Evolutionary conservation across 1,284 basidiomycete genomes (phyloP).

Genomic region (Sphaerobolus stellatus): DNA sequence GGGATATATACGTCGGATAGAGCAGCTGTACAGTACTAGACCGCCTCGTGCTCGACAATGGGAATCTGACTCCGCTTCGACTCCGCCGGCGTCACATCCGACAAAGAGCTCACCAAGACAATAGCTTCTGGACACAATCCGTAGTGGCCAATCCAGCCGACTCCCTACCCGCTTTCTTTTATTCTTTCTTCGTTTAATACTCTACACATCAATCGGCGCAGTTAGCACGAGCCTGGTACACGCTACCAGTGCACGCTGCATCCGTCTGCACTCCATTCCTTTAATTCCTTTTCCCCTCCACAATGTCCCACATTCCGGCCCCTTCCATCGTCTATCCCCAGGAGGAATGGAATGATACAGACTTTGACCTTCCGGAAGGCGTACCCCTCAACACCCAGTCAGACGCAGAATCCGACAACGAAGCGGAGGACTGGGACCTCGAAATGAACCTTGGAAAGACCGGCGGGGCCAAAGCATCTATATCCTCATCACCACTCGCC

Average conservation of each 20-base stretch:
- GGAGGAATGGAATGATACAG: conserved; percentile 81
- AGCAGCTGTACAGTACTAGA: neutral
- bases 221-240: neutral
- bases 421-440: conserved; percentile 71
- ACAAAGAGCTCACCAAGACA: no score
- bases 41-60: conserved; percentile 2
- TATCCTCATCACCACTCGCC: conserved; percentile 34
- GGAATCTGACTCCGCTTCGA: conserved; percentile 7
- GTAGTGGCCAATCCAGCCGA: no score
- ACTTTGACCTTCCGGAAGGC: conserved; percentile 78
- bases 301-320: conserved; percentile 60
- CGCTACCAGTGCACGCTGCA: neutral
- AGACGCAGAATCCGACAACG: conserved; percentile 57
- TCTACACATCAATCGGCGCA: conserved; percentile 12
- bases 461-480: conserved; percentile 48
- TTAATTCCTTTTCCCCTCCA: conserved; percentile 21
- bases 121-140: no score
- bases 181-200: conserved; percentile 6
- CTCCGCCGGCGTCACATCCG: neutral
- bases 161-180: conserved; percentile 9
- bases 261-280: conserved; percentile 17
- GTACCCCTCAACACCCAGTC: conserved; percentile 43
- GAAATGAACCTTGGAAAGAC: conserved; percentile 68
- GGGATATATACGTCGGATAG: neutral
- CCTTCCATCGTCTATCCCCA: conserved; percentile 51